A percentile compares a stretch with the other conserved stretches of the same genome.
These are phyloP conservation scores for Penicillium argentinense DNA, from an alignment of 495 filamentous ascomycete species.

Conservation along the genomic window DNA sequence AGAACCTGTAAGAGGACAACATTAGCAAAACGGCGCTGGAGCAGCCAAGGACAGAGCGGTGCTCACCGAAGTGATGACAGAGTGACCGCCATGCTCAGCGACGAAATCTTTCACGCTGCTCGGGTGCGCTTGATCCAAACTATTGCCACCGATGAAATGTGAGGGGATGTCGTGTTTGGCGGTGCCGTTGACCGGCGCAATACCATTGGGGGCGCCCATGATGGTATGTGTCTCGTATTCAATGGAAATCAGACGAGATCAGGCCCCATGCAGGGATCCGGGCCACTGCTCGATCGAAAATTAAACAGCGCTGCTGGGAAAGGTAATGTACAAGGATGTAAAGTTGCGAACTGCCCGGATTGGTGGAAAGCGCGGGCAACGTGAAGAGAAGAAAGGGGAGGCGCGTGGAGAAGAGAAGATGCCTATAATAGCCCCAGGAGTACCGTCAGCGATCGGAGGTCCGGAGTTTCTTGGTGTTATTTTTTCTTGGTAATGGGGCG, in stretches of 20 bases:
- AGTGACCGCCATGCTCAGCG: conserved; percentile 84
- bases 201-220: conserved; percentile 43
- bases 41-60: too few relatives aligned
- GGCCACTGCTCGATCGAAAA: conserved; percentile 1
- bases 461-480: conserved; percentile 1
- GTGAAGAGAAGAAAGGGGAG: background rate
- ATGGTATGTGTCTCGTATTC: conserved; percentile 25
- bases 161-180: conserved; percentile 76
- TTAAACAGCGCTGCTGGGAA: conserved; percentile 23
- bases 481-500: background rate
- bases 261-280: conserved; percentile 1
- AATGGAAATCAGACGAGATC: conserved; percentile 1
- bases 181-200: conserved; percentile 49
- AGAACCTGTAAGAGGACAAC: conserved; percentile 65
- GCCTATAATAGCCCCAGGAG: conserved; percentile 3
- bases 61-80: conserved; percentile 92
- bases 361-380: conserved; percentile 5
- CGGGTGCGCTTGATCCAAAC: conserved; percentile 71
- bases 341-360: conserved; percentile 12
- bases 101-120: conserved; percentile 95
- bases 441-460: conserved; percentile 2
- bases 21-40: too few relatives aligned
- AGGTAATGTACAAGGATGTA: conserved; percentile 20
- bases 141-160: conserved; percentile 96
- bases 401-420: conserved; percentile 1